Evolutionary conservation across 495 filamentous ascomycete genomes (phyloP).

Genomic region (Immersiella caudata): DNA sequence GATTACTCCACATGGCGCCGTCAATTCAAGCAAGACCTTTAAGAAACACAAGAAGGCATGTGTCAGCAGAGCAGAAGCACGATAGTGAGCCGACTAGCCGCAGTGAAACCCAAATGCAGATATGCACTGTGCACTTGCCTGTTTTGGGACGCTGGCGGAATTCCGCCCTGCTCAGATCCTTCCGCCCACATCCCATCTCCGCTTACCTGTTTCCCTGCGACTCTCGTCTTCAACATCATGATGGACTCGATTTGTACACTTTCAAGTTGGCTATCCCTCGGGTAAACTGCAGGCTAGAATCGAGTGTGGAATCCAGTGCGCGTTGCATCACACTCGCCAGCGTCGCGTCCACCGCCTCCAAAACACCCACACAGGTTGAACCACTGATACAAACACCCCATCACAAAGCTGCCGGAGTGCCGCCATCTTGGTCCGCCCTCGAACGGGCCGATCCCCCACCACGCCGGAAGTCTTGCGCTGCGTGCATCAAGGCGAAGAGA

Average conservation of each 20-base stretch:
- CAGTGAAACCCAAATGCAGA: too few relatives aligned
- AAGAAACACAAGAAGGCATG: not conserved
- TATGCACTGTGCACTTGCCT: constrained; percentile 2
- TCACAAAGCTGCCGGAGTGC: not conserved
- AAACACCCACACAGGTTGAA: not conserved
- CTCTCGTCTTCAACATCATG: constrained; percentile 2
- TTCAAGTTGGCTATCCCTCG: not conserved
- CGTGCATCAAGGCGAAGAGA: constrained; percentile 57
- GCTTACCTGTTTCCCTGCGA: not conserved
- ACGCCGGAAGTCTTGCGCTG: constrained; percentile 53
- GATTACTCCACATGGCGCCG: too few relatives aligned
- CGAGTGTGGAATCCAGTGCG: too few relatives aligned
- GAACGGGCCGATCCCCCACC: constrained; percentile 45
- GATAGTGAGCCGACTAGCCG: too few relatives aligned
- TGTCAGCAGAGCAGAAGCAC: not conserved
- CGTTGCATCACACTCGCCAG: too few relatives aligned
- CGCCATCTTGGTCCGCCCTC: constrained; percentile 31
- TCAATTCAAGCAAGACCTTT: too few relatives aligned
- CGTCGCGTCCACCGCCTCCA: not conserved
- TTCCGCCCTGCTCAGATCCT: not conserved
- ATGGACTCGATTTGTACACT: not conserved
- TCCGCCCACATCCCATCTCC: not conserved
- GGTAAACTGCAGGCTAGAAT: too few relatives aligned
- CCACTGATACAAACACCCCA: not conserved
- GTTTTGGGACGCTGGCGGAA: not conserved